Percentiles rank a stretch among this genome's conserved stretches.
These are phyloP conservation scores for Exserohilum turcica DNA, from an alignment of 2,329 filamentous ascomycete genomes.

Conservation along the genomic window DNA sequence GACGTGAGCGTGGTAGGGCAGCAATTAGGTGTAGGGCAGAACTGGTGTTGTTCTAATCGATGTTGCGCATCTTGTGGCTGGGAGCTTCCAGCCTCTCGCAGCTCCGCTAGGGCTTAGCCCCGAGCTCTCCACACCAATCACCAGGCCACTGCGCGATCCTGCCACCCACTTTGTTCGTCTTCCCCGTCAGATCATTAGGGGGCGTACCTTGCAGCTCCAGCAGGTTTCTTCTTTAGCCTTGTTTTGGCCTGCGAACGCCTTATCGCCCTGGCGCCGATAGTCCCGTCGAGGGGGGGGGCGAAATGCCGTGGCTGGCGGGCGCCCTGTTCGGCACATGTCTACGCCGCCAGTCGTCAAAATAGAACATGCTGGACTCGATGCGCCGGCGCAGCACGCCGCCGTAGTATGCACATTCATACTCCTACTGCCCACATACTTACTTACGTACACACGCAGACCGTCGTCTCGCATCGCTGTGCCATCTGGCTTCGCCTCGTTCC, in stretches of 20 bases:
- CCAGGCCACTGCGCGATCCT: constrained; percentile 7
- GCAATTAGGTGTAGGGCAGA: constrained; percentile 8
- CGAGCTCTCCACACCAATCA: constrained; percentile 11
- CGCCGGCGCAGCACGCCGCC: neutral
- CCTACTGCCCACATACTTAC: too few species aligned
- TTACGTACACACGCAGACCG: constrained; percentile 9
- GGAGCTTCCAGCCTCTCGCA: constrained; percentile 23
- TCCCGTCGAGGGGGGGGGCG: neutral
- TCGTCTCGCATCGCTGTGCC: neutral
- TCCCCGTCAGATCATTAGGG: constrained; percentile 13
- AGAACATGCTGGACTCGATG: constrained; percentile 4
- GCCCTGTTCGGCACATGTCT: neutral
- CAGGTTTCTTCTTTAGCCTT: constrained; percentile 18
- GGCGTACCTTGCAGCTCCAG: constrained; percentile 17
- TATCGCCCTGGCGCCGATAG: constrained; percentile 5
- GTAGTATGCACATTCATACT: too few species aligned
- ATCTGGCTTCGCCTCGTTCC: constrained; percentile 2
- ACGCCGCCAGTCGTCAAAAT: constrained; percentile 2
- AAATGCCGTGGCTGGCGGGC: constrained; percentile 12
- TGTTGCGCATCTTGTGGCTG: constrained; percentile 27
- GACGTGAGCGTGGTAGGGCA: constrained; percentile 6
- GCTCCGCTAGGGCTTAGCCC: constrained; percentile 1
- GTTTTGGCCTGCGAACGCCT: constrained; percentile 17
- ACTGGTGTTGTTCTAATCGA: constrained; percentile 15
- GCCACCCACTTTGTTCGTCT: constrained; percentile 4